phyloP scores from a whole-genome alignment of 2,329 filamentous ascomycete genomes.

The Whalleya microplaca region DNA sequence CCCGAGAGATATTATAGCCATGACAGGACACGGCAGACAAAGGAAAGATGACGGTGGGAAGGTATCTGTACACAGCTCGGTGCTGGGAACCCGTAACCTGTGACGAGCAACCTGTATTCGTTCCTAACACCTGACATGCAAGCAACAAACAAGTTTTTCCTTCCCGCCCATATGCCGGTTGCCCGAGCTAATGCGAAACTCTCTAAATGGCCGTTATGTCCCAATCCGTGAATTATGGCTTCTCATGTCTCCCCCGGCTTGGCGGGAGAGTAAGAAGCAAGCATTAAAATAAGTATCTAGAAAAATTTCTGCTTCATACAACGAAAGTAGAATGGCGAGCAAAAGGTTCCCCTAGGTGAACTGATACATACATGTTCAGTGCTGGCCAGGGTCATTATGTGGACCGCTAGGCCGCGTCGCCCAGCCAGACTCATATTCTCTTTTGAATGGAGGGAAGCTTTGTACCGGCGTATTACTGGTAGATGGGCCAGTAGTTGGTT shows the following conservation, averaged over 20 bases:
- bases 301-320: conserved; percentile 18
- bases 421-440: conserved; percentile 45
- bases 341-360: not conserved
- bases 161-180: conserved; percentile 31
- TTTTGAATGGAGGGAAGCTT: conserved; percentile 34
- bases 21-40: not conserved
- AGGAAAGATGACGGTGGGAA: conserved; percentile 22
- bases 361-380: conserved; percentile 11
- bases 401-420: conserved; percentile 34
- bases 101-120: conserved; percentile 25
- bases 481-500: conserved; percentile 27
- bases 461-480: conserved; percentile 30
- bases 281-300: conserved; percentile 17
- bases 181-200: conserved; percentile 34
- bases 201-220: conserved; percentile 28
- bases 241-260: conserved; percentile 5
- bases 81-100: conserved; percentile 25
- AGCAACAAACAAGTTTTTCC: conserved; percentile 24
- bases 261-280: conserved; percentile 11
- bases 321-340: conserved; percentile 23
- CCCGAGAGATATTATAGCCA: not conserved
- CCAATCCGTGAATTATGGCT: conserved; percentile 19
- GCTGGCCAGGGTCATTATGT: conserved; percentile 26
- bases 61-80: conserved; percentile 19
- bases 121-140: conserved; percentile 28